Conservation (phyloP, 169 alveolate species). For the Plasmodium adleri region DNA sequence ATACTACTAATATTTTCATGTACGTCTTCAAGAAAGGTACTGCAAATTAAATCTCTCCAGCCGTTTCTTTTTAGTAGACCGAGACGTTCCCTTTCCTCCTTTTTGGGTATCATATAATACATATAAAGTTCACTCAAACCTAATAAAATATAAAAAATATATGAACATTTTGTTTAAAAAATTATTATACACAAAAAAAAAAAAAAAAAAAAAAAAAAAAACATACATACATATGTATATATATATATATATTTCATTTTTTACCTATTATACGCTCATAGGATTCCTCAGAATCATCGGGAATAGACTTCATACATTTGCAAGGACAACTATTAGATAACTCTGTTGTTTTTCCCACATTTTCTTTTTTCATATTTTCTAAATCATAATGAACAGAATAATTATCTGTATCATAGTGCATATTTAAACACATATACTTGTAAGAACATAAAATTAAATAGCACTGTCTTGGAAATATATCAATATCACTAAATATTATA, state of each 20-base stretch:
- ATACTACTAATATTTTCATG: constrained; percentile 79
- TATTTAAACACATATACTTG: constrained; percentile 86
- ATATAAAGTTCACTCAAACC: constrained; percentile 87
- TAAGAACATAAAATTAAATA: constrained; percentile 84
- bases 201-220: constrained; percentile 11
- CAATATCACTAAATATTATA: constrained; percentile 86
- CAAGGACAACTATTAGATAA: constrained; percentile 56
- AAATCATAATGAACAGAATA: constrained; percentile 39
- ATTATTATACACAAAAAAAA: background rate
- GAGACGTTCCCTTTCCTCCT: constrained; percentile 79
- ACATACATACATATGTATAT: background rate
- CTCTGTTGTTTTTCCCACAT: constrained; percentile 48
- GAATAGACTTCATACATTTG: background rate
- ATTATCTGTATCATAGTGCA: constrained; percentile 82
- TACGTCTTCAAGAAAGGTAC: constrained; percentile 78
- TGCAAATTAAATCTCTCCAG: constrained; percentile 84
- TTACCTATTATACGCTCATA: constrained; percentile 67
- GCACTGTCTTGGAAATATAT: constrained; percentile 88
- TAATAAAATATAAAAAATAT: constrained; percentile 24
- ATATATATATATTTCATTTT: constrained; percentile 1
- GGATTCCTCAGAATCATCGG: constrained; percentile 22
- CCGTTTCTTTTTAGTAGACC: constrained; percentile 84
- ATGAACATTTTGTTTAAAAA: background rate
- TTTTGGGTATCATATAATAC: constrained; percentile 87
- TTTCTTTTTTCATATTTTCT: constrained; percentile 57